Conservation (phyloP, 176 grass and related monocot species). For the Oryza meyeriana region DNA sequence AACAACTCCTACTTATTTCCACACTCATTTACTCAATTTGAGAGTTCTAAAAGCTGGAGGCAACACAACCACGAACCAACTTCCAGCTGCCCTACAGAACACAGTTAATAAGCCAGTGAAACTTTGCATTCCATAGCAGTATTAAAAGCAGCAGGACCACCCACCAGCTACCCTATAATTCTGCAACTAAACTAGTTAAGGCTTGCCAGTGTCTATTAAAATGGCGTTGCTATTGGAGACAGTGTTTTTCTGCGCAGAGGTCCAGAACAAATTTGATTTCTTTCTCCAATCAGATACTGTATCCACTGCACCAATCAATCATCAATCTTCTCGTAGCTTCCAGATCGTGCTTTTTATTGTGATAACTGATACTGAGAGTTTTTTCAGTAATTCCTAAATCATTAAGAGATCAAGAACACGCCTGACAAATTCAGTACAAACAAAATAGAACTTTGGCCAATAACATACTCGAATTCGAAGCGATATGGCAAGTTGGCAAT, state of each 20-base stretch:
- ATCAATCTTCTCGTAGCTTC: neutral
- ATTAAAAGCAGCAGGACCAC: slow-evolving; percentile 44
- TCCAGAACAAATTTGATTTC: neutral
- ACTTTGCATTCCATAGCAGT: slow-evolving; percentile 19
- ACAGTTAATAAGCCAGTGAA: slow-evolving; percentile 25
- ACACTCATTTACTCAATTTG: slow-evolving; percentile 18
- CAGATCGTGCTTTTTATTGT: slow-evolving; percentile 19
- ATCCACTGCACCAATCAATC: slow-evolving; percentile 18
- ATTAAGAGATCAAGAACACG: slow-evolving; percentile 22
- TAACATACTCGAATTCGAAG: neutral
- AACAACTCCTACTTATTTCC: slow-evolving; percentile 10
- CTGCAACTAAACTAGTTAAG: slow-evolving; percentile 34
- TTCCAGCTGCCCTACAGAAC: slow-evolving; percentile 28
- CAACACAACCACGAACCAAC: slow-evolving; percentile 23
- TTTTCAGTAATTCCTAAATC: neutral
- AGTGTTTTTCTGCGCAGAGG: neutral
- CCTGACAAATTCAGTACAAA: neutral
- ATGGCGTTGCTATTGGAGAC: slow-evolving; percentile 10
- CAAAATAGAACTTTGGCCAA: neutral
- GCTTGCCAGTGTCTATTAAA: slow-evolving; percentile 32
- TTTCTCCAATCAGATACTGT: neutral
- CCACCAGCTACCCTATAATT: slow-evolving; percentile 45
- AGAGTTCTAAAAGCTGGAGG: slow-evolving; percentile 1
- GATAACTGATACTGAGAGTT: neutral
- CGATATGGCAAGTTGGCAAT: neutral